Evolutionary conservation across 768 basidiomycete species (phyloP), one percentile per base, ranked within the genome.

Genomic region (Trametes coccinea): DNA sequence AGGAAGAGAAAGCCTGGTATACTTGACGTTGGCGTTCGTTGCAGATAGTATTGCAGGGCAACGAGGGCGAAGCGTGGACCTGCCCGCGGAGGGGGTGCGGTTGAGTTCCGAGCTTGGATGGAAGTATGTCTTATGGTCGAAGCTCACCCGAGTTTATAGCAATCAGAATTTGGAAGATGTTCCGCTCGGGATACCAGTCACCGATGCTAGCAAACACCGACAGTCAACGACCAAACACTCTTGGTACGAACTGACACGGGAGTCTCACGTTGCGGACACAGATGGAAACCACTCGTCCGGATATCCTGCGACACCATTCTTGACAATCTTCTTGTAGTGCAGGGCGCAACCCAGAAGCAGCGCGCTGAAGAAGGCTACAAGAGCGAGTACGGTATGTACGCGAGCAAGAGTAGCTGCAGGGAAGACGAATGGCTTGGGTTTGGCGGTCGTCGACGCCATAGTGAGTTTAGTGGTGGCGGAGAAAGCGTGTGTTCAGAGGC

Each of bases 241-340:
- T 22, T 22, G 22, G 22, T 22, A 22, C 22, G 22, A 22, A 22
- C 22, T 22, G 22, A 22, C 22, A 22, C 22, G 22, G 22, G 22
- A 22, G 22, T 22, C 22, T 22, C 70, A 90, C 87, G 90, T 89
- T 11, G 89, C 87, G 41, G 90, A 92, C 8, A 96, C 94, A 4
- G 92, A 93, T 6, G 94, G 94, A 65, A 92, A 91, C 90, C 90
- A 95, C 70, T 96, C 93, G 50, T 92, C 76, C 0, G 93, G 93
- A 68, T 89, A 95, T 13, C 82, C 86, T 51, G 89, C 89, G 10
- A 95, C 82, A 13, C 80, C 84, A 70, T 96, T 96, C 77, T 90
- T 92, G 40, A 93, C 92, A 31, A 96, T 85, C 70, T 89, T 88
- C 65, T 83, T 82, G 77, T 89, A 95, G 71, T 94, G 90, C n/a